phyloP scores from a whole-genome alignment of 176 grass and related monocot genomes.

The Sorghum bicolor region Sorghum_bicolor_NCBIv3 NC_012873.2:53217001-53217500 shows the following conservation, averaged over 20 bases:
- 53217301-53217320: conserved; percentile 71
- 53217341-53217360: conserved; percentile 80
- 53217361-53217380: conserved; percentile 67
- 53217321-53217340: conserved; percentile 81
- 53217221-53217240: conserved; percentile 3
- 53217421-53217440: conserved; percentile 86
- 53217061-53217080: conserved; percentile 59
- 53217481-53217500: conserved; percentile 64
- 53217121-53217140: conserved; percentile 78
- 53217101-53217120: conserved; percentile 76
- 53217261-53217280: conserved; percentile 51
- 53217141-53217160: conserved; percentile 63
- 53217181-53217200: conserved; percentile 62
- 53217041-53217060: conserved; percentile 69
- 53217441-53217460: conserved; percentile 87
- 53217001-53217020: conserved; percentile 81
- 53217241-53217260: neutral
- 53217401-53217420: conserved; percentile 81
- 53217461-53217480: conserved; percentile 70
- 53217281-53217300: conserved; percentile 74
- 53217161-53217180: conserved; percentile 82
- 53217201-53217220: conserved; percentile 22
- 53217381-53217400: conserved; percentile 46
- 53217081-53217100: conserved; percentile 56
- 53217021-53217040: conserved; percentile 83